These are phyloP conservation scores for Fusarium napiforme DNA, from an alignment of 2,329 filamentous ascomycete genomes.

Conservation along the genomic window DNA sequence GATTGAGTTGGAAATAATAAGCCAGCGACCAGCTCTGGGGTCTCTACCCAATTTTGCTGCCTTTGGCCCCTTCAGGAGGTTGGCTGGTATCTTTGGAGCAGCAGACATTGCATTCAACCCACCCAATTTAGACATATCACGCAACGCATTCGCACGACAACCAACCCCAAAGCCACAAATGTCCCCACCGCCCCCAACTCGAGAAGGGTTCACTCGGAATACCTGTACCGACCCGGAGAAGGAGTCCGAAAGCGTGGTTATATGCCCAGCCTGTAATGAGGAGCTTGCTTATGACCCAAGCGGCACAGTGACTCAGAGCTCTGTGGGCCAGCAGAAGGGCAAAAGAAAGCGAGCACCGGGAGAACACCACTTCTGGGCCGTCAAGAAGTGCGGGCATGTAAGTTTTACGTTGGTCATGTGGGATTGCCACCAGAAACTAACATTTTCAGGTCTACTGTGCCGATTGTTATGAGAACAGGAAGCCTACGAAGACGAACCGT, in stretches of 20 bases:
- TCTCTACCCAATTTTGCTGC: conserved; percentile 36
- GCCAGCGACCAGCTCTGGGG: conserved; percentile 39
- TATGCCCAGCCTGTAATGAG: conserved; percentile 88
- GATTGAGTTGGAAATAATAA: conserved; percentile 43
- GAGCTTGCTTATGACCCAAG: conserved; percentile 81
- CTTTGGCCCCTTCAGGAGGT: conserved; percentile 39
- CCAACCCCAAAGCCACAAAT: conserved; percentile 60
- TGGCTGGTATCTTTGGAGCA: conserved; percentile 43
- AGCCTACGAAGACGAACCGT: conserved; percentile 50
- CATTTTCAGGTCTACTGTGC: conserved; percentile 69
- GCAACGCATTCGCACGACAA: conserved; percentile 48
- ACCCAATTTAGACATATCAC: conserved; percentile 41
- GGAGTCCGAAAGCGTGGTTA: conserved; percentile 74
- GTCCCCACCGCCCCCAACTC: conserved; percentile 71
- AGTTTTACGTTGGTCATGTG: conserved; percentile 39
- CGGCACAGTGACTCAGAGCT: conserved; percentile 42
- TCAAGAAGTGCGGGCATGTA: conserved; percentile 94
- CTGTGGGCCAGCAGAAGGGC: conserved; percentile 39
- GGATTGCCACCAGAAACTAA: neutral
- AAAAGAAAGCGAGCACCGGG: conserved; percentile 62
- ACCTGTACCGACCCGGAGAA: conserved; percentile 55
- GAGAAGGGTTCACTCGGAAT: conserved; percentile 82
- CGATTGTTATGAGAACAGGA: conserved; percentile 68
- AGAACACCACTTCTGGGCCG: conserved; percentile 91
- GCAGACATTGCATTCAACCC: conserved; percentile 38